Base-by-base conservation (phyloP, 306 rosid genomes). In the Cajanus cajan region DNA sequence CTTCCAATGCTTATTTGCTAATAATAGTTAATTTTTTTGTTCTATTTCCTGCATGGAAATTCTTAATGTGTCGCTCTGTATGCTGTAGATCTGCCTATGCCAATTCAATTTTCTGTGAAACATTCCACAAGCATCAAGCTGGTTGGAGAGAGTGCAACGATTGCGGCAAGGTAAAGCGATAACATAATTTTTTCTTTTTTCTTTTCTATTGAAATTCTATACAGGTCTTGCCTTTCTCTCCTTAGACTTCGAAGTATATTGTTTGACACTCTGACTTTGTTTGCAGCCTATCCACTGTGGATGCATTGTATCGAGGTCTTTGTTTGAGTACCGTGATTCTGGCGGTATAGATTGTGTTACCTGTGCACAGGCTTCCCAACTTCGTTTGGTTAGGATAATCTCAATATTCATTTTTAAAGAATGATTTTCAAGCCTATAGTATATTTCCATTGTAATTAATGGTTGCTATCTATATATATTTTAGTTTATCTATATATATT, bases 221-320 rank as follows among this genome's bases (percentile, higher is more conserved):
- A 15, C 22, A 33, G 6, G 13, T 22, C 22, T 31, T 61, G 12
- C 7, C 22, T 25, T 33, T 15, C 43, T 15, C 13, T 61, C 21
- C 18, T 22, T 59, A 21, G 52, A 8, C 39, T 54, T 15, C 51
- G 68, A 76, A 73, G 4, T 76, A 25, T 68, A 33, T 61, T 54
- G 3, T 58, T 43, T 78, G 77, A n/a, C n/a, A n/a, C n/a, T n/a
- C n/a, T n/a, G n/a, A 63, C 69, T 36, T 63, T 24, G 28, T 90
- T 82, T 82, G 83, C 90, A 95, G 98, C 87, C 68, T 72, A 59
- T 95, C 68, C 98, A 95, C 82, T 90, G 98, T 77, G 98, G 98
- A 77, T 95, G 98, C 78, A 76, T 86, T 68, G 90, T 72, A 55
- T 90, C 98, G 0, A 79, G 21, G 82, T 78, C 82, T 74, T 79